These are phyloP conservation scores for Alternaria ventricosa DNA, from an alignment of 2,329 filamentous ascomycete species.

Conservation along the genomic window DNA sequence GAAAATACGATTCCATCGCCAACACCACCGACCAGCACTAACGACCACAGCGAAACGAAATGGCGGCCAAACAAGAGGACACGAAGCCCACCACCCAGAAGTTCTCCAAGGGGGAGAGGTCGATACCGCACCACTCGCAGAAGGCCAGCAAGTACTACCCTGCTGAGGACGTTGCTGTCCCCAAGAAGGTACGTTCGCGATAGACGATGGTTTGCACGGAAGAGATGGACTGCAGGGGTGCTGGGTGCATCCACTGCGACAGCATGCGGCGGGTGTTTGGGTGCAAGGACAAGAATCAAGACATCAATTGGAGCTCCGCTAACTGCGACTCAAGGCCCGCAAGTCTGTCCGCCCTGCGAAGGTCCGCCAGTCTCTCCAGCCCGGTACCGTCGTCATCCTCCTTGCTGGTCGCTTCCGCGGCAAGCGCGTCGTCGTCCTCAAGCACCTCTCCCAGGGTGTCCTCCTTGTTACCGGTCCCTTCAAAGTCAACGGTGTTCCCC, in stretches of 20 bases:
- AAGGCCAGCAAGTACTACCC: slow-evolving; percentile 99
- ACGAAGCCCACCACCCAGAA: slow-evolving; percentile 72
- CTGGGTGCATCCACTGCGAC: slow-evolving; percentile 5
- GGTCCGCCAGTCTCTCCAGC: slow-evolving; percentile 86
- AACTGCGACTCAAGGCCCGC: slow-evolving; percentile 72
- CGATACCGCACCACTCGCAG: slow-evolving; percentile 83
- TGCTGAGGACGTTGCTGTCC: slow-evolving; percentile 85
- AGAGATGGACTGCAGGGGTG: slow-evolving; percentile 22
- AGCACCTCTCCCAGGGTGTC: slow-evolving; percentile 95
- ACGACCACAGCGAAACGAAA: slow-evolving; percentile 63
- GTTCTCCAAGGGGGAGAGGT: slow-evolving; percentile 96
- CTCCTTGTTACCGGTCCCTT: slow-evolving; percentile 99
- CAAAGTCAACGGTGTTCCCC: slow-evolving; percentile 99
- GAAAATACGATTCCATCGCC: slow-evolving; percentile 18
- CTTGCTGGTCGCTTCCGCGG: slow-evolving; percentile 99
- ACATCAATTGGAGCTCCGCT: slow-evolving; percentile 28
- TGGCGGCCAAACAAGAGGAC: slow-evolving; percentile 62
- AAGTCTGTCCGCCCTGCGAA: slow-evolving; percentile 89
- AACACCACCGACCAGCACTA: slow-evolving; percentile 27
- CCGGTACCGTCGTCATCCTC: slow-evolving; percentile 97
- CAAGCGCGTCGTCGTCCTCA: slow-evolving; percentile 99
- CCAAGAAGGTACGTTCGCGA: slow-evolving; percentile 85
- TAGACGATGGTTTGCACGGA: slow-evolving; percentile 17
- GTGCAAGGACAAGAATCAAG: not conserved
- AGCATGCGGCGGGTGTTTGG: slow-evolving; percentile 9